A percentile compares a stretch with the other conserved stretches of the same genome.
phyloP scores from a whole-genome alignment of 1,139 yeast species.

The Meyerozyma sp. region DNA sequence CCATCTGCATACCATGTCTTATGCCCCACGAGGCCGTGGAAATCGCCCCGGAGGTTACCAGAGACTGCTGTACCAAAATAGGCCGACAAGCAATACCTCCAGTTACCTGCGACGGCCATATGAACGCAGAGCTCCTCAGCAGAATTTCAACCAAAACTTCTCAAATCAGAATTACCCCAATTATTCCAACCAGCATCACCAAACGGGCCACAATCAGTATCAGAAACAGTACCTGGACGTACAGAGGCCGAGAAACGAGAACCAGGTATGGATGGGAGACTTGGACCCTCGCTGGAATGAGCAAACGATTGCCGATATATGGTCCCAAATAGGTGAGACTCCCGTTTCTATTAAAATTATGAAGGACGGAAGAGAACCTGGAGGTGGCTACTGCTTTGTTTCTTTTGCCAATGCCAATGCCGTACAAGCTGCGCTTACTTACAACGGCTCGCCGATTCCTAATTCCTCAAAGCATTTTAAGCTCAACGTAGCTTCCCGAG shows the following conservation, averaged over 20 bases:
- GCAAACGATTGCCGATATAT: constrained; percentile 54
- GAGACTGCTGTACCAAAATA: not conserved
- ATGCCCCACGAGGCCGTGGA: constrained; percentile 1
- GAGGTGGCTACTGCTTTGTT: constrained; percentile 65
- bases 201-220: not conserved
- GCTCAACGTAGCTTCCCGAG: constrained; percentile 82
- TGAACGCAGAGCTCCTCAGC: not conserved
- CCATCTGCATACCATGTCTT: not conserved
- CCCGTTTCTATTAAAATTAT: constrained; percentile 35
- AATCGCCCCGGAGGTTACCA: not conserved
- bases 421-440: constrained; percentile 64
- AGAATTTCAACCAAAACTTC: not conserved
- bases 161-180: not conserved
- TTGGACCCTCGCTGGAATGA: constrained; percentile 86
- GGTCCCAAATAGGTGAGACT: constrained; percentile 44
- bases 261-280: constrained; percentile 89
- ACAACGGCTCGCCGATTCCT: constrained; percentile 70
- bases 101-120: constrained; percentile 1
- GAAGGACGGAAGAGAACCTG: constrained; percentile 25
- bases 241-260: constrained; percentile 7
- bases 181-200: not conserved
- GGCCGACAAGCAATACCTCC: not conserved
- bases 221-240: constrained; percentile 3
- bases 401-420: constrained; percentile 64
- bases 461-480: constrained; percentile 53